Evolutionary conservation across 164 flowering plant species (phyloP).

Genomic region (Houttuynia cordata): DNA sequence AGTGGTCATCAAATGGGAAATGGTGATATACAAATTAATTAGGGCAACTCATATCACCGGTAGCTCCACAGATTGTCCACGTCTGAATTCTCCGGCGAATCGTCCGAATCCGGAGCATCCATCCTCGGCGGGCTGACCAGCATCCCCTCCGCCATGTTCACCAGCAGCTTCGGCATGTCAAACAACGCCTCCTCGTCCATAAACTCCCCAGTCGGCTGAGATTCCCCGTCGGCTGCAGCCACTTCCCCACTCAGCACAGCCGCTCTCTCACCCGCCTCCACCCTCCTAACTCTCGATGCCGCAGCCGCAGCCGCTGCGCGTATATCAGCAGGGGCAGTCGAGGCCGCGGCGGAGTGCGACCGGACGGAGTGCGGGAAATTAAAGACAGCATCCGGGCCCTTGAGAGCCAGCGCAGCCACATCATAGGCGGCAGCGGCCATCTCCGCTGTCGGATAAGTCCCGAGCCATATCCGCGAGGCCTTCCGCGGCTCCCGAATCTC

Average conservation of each 20-base stretch:
- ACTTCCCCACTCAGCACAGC: neutral
- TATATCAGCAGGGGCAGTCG: slow-evolving; percentile 40
- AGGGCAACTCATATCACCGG: neutral
- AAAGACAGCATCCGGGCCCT: slow-evolving; percentile 37
- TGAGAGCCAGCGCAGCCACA: slow-evolving; percentile 63
- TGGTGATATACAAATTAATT: too few species aligned
- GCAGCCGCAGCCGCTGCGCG: slow-evolving; percentile 52
- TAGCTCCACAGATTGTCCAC: slow-evolving; percentile 37
- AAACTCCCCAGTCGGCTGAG: slow-evolving; percentile 15
- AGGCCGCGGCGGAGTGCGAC: slow-evolving; percentile 33
- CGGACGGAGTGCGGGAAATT: slow-evolving; percentile 46
- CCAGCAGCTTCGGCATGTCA: slow-evolving; percentile 43
- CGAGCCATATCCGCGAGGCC: slow-evolving; percentile 75
- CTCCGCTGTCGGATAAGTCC: slow-evolving; percentile 65
- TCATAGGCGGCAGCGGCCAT: slow-evolving; percentile 96
- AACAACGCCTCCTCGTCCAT: slow-evolving; percentile 41
- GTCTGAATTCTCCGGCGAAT: slow-evolving; percentile 20
- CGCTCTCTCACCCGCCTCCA: slow-evolving; percentile 1
- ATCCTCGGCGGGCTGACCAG: slow-evolving; percentile 48
- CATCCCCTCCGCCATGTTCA: slow-evolving; percentile 60
- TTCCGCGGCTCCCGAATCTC: slow-evolving; percentile 84
- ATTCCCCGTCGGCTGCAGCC: neutral
- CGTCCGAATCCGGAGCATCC: slow-evolving; percentile 16
- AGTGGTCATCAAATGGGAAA: too few species aligned
- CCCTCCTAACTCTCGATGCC: slow-evolving; percentile 19